Evolutionary conservation across 805 yeast genomes (phyloP).

Genomic region (Wickerhamiella lipophila): DNA sequence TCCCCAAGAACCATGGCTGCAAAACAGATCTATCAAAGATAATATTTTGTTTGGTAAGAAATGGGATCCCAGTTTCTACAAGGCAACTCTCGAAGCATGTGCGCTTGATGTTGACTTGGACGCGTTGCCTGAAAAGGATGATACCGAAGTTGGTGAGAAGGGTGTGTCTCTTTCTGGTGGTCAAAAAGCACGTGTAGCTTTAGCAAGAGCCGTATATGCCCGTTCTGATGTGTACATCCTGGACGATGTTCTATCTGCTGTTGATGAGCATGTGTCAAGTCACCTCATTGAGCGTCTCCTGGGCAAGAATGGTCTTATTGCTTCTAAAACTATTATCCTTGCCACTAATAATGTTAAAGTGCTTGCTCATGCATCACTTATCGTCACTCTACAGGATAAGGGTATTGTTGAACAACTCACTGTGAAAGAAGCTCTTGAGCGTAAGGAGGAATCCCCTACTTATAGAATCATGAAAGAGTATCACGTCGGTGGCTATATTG

Average conservation of each 20-base stretch:
- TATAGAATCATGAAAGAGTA: slow-evolving; percentile 28
- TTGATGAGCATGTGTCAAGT: slow-evolving; percentile 91
- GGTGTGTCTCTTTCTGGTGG: slow-evolving; percentile 96
- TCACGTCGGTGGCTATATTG: slow-evolving; percentile 67
- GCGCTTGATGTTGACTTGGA: slow-evolving; percentile 69
- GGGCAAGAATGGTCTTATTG: slow-evolving; percentile 63
- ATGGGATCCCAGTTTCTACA: slow-evolving; percentile 70
- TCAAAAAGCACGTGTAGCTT: slow-evolving; percentile 86
- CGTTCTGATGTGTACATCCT: slow-evolving; percentile 82
- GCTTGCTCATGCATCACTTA: slow-evolving; percentile 54
- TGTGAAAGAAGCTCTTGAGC: slow-evolving; percentile 37
- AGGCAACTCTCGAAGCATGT: slow-evolving; percentile 73
- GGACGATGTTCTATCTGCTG: slow-evolving; percentile 93
- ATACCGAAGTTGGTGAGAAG: slow-evolving; percentile 90
- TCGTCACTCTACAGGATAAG: slow-evolving; percentile 47
- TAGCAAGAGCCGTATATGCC: slow-evolving; percentile 92
- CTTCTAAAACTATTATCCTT: slow-evolving; percentile 55
- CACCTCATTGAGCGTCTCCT: slow-evolving; percentile 65
- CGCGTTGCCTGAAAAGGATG: slow-evolving; percentile 77
- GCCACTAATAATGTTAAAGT: slow-evolving; percentile 76
- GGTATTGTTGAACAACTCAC: slow-evolving; percentile 42
- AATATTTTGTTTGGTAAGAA: slow-evolving; percentile 83
- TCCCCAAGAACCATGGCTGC: slow-evolving; percentile 83
- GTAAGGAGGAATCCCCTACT: slow-evolving; percentile 17
- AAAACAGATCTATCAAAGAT: slow-evolving; percentile 79